Evolutionary conservation across 2,329 filamentous ascomycete species (phyloP).

Genomic region (Colletotrichum sansevieriae): DNA sequence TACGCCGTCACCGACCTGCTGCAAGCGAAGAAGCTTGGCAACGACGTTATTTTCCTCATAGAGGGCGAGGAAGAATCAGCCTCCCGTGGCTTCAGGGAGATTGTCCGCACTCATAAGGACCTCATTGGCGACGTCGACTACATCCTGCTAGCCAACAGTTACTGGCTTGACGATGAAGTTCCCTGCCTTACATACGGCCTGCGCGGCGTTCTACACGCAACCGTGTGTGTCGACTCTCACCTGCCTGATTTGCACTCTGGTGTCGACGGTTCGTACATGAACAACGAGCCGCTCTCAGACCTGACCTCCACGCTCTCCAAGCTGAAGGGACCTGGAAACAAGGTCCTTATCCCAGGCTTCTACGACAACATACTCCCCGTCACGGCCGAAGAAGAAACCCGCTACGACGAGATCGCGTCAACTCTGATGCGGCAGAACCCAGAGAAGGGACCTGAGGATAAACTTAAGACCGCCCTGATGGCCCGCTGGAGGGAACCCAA

Average conservation of each 20-base stretch:
- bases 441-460: slow-evolving; percentile 68
- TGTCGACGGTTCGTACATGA: slow-evolving; percentile 92
- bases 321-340: slow-evolving; percentile 84
- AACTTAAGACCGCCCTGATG: slow-evolving; percentile 88
- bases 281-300: slow-evolving; percentile 93
- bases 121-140: slow-evolving; percentile 93
- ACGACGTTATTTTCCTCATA: slow-evolving; percentile 93
- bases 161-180: slow-evolving; percentile 97
- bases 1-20: slow-evolving; percentile 93
- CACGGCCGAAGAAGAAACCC: slow-evolving; percentile 79
- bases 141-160: slow-evolving; percentile 95
- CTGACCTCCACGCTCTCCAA: slow-evolving; percentile 85
- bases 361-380: slow-evolving; percentile 86
- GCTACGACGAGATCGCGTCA: slow-evolving; percentile 87
- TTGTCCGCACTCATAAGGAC: slow-evolving; percentile 82
- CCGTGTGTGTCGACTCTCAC: slow-evolving; percentile 86
- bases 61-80: slow-evolving; percentile 98
- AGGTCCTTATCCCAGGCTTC: slow-evolving; percentile 87
- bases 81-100: slow-evolving; percentile 89
- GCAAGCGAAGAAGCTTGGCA: slow-evolving; percentile 84
- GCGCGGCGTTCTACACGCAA: slow-evolving; percentile 93
- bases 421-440: slow-evolving; percentile 81
- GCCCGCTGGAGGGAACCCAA: slow-evolving; percentile 96
- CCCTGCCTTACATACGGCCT: slow-evolving; percentile 96
- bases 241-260: slow-evolving; percentile 94